A percentile compares a stretch with the other conserved stretches of the same genome.
Evolutionary conservation across 306 rosid genomes (phyloP).

Genomic region (Medicago arabica): DNA sequence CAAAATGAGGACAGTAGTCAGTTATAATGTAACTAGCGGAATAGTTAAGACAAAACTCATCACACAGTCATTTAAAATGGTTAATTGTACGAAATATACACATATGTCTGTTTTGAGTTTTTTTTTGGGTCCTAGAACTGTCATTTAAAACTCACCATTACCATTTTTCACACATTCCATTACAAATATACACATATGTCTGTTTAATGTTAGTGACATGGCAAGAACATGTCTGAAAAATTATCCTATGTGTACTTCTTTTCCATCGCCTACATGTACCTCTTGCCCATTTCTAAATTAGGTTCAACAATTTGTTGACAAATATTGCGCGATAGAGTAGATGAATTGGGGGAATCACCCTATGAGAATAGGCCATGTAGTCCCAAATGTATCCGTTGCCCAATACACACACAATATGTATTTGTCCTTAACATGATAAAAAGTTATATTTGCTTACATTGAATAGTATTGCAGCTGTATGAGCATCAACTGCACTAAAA

Average conservation of each 20-base stretch:
- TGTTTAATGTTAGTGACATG: background rate
- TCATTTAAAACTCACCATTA: background rate
- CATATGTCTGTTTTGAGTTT: background rate
- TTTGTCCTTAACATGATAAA: background rate
- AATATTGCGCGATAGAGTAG: too few species aligned
- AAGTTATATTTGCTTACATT: constrained; percentile 47
- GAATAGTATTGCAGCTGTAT: constrained; percentile 71
- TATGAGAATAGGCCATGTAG: too few species aligned
- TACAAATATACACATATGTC: background rate
- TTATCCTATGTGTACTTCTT: too few species aligned
- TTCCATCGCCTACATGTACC: too few species aligned
- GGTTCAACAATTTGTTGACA: too few species aligned
- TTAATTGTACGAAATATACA: too few species aligned
- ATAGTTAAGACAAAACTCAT: background rate
- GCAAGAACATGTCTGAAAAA: background rate
- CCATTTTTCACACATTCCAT: background rate
- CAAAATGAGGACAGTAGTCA: background rate
- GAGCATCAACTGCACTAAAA: constrained; percentile 87
- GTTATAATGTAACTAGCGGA: too few species aligned
- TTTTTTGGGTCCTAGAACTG: background rate
- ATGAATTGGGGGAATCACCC: too few species aligned
- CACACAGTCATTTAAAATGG: background rate
- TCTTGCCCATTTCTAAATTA: too few species aligned
- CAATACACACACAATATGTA: too few species aligned
- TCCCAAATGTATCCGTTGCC: too few species aligned